These are phyloP conservation scores for Hypomontagnella submonticulosa DNA, from an alignment of 495 filamentous ascomycete genomes.

Conservation along the genomic window DNA sequence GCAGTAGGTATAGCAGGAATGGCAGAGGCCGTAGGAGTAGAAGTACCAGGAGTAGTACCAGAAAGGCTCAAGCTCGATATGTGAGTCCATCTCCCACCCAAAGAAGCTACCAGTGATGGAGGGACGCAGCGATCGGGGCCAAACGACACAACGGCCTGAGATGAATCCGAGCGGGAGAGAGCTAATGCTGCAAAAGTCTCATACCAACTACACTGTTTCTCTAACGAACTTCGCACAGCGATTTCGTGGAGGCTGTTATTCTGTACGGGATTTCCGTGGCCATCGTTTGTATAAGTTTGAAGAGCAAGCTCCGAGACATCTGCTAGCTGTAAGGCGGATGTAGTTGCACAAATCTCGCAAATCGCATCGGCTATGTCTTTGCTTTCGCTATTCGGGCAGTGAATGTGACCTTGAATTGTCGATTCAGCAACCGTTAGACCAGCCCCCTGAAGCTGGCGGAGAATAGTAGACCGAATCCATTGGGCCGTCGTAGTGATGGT, in stretches of 20 bases:
- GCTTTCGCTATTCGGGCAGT: slow-evolving; percentile 31
- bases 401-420: slow-evolving; percentile 52
- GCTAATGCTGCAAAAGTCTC: slow-evolving; percentile 38
- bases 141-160: slow-evolving; percentile 51
- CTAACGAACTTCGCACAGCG: slow-evolving; percentile 52
- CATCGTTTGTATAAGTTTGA: slow-evolving; percentile 36
- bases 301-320: slow-evolving; percentile 46
- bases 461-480: slow-evolving; percentile 34
- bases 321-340: slow-evolving; percentile 49
- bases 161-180: slow-evolving; percentile 3
- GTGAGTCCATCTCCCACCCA: slow-evolving; percentile 29
- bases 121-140: slow-evolving; percentile 58
- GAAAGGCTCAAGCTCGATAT: too few species aligned
- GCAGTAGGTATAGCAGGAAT: too few species aligned
- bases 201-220: slow-evolving; percentile 56
- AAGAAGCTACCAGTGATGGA: slow-evolving; percentile 44
- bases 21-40: too few species aligned
- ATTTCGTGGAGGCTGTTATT: slow-evolving; percentile 44
- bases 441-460: slow-evolving; percentile 43
- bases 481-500: slow-evolving; percentile 45
- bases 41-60: too few species aligned
- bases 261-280: slow-evolving; percentile 11
- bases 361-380: slow-evolving; percentile 3
- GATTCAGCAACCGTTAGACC: slow-evolving; percentile 49
- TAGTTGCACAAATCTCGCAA: slow-evolving; percentile 38